Evolutionary conservation across 306 rosid species (phyloP).

Genomic region (Leucaena leucocephala): DNA sequence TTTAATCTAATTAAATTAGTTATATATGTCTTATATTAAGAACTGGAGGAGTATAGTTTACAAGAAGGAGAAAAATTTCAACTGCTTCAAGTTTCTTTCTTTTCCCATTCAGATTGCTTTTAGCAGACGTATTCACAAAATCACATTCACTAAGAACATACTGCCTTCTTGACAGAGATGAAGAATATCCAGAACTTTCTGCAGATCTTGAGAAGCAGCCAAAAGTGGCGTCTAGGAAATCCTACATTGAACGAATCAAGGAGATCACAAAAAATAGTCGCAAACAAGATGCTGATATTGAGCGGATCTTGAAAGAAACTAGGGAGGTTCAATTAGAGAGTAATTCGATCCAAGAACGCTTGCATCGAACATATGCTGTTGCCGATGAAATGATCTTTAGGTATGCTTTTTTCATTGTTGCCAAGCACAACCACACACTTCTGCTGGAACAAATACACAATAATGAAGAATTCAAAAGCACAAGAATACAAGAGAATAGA

Average conservation of each 20-base stretch:
- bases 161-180: slow-evolving; percentile 43
- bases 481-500: not conserved
- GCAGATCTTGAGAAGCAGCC: slow-evolving; percentile 47
- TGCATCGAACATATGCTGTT: slow-evolving; percentile 77
- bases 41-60: not conserved
- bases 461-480: slow-evolving; percentile 8
- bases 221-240: slow-evolving; percentile 60
- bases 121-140: not conserved
- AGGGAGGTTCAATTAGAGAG: slow-evolving; percentile 90
- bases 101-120: slow-evolving; percentile 13
- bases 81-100: not conserved
- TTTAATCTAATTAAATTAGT: too few relatives aligned
- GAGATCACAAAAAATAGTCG: slow-evolving; percentile 83
- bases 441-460: slow-evolving; percentile 1
- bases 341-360: slow-evolving; percentile 84
- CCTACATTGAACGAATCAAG: slow-evolving; percentile 70
- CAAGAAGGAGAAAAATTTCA: not conserved
- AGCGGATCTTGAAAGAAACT: slow-evolving; percentile 76
- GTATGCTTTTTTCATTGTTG: slow-evolving; percentile 45
- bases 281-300: slow-evolving; percentile 87
- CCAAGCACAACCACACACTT: not conserved
- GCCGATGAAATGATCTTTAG: slow-evolving; percentile 86
- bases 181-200: slow-evolving; percentile 45
- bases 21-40: too few relatives aligned
- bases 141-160: slow-evolving; percentile 11